A percentile compares a stretch with the other conserved stretches of the same genome.
Conservation (phyloP, 768 basidiomycete species). For the Boletales sp. region DNA sequence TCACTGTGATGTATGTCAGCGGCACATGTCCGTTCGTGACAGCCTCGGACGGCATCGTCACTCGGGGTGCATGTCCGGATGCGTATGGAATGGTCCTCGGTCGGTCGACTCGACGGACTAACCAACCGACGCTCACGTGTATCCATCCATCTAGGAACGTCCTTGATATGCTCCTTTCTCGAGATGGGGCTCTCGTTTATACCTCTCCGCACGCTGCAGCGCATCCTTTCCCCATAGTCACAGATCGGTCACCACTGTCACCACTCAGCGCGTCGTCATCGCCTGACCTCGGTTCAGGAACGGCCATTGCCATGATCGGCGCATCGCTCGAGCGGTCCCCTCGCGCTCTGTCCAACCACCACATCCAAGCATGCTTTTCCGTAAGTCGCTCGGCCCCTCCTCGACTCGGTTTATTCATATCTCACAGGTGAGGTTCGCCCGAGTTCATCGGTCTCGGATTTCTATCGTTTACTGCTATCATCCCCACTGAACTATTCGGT, state of each 20-base stretch:
- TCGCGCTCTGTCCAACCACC: slow-evolving; percentile 68
- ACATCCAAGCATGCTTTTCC: slow-evolving; percentile 65
- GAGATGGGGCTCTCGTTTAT: slow-evolving; percentile 79
- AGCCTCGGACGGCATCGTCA: slow-evolving; percentile 54
- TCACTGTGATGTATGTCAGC: slow-evolving; percentile 71
- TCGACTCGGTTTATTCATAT: not conserved
- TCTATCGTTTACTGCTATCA: slow-evolving; percentile 72
- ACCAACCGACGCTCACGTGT: not conserved
- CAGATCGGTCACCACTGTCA: slow-evolving; percentile 37
- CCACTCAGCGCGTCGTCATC: not conserved
- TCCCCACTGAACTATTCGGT: slow-evolving; percentile 79
- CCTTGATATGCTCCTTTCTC: slow-evolving; percentile 72
- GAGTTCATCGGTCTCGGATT: slow-evolving; percentile 87
- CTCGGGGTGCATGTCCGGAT: slow-evolving; percentile 65
- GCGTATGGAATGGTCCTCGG: slow-evolving; percentile 79
- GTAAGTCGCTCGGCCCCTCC: slow-evolving; percentile 29
- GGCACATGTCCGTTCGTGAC: slow-evolving; percentile 70
- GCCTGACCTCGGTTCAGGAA: slow-evolving; percentile 39
- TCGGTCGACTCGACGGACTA: slow-evolving; percentile 29
- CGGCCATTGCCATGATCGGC: slow-evolving; percentile 78
- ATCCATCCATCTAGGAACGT: slow-evolving; percentile 49
- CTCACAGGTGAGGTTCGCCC: slow-evolving; percentile 67
- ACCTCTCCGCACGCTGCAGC: slow-evolving; percentile 57
- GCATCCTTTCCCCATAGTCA: slow-evolving; percentile 81
- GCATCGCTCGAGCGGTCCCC: slow-evolving; percentile 70